These are phyloP conservation scores for Oehlia diaphana DNA, from an alignment of 192 early-diverging fungal species.

Conservation along the genomic window DNA sequence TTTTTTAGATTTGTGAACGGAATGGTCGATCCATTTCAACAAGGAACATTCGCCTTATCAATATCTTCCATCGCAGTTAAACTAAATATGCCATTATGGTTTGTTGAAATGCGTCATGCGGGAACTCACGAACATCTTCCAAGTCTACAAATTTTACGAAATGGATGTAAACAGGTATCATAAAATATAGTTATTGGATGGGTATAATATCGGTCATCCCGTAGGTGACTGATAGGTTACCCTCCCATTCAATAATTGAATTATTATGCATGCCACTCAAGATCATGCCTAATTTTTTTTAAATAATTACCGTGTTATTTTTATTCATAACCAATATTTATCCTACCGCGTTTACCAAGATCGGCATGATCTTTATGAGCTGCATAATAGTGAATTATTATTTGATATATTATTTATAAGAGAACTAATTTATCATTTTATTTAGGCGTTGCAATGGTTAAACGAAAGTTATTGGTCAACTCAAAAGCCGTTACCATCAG, in stretches of 20 bases:
- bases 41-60: slow-evolving; percentile 44
- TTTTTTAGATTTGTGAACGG: slow-evolving; percentile 29
- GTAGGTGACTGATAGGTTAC: too few species aligned
- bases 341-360: too few species aligned
- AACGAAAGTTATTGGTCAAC: slow-evolving; percentile 53
- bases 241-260: too few species aligned
- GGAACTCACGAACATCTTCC: slow-evolving; percentile 66
- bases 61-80: slow-evolving; percentile 48
- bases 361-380: too few species aligned
- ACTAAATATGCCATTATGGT: slow-evolving; percentile 62
- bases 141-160: slow-evolving; percentile 52
- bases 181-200: too few species aligned
- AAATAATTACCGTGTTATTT: too few species aligned
- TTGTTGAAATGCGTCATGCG: slow-evolving; percentile 69
- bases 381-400: not conserved
- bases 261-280: too few species aligned
- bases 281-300: too few species aligned
- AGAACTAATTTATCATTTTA: not conserved
- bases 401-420: not conserved
- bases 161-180: slow-evolving; percentile 42
- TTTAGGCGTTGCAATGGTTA: slow-evolving; percentile 59
- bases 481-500: slow-evolving; percentile 33
- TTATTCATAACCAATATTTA: too few species aligned
- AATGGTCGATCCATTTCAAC: slow-evolving; percentile 26
- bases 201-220: too few species aligned